These are phyloP conservation scores for Suhomyces kilbournensis DNA, from an alignment of 805 yeast genomes.

Conservation along the genomic window DNA sequence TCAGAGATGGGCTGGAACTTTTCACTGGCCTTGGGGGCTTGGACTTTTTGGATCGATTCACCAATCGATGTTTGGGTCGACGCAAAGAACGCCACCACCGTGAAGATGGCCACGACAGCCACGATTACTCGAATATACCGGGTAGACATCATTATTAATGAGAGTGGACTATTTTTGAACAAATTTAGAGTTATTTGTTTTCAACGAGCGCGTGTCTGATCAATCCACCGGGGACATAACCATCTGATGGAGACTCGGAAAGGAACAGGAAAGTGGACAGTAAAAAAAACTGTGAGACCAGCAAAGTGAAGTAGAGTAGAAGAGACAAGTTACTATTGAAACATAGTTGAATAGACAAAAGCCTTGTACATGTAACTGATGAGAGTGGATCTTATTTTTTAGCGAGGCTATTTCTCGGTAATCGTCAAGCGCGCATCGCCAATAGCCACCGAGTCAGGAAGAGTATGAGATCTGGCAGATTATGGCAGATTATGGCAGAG, in stretches of 20 bases:
- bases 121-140: conserved; percentile 53
- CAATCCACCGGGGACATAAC: background rate
- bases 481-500: too few species aligned
- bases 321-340: too few species aligned
- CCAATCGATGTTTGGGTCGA: conserved; percentile 40
- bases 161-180: background rate
- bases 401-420: too few species aligned
- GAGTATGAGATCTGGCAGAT: too few species aligned
- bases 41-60: conserved; percentile 29
- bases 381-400: too few species aligned
- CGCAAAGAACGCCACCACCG: conserved; percentile 49
- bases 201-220: conserved; percentile 1
- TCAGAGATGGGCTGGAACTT: conserved; percentile 17
- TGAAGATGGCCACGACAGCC: conserved; percentile 49
- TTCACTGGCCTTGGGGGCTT: conserved; percentile 24
- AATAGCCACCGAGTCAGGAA: too few species aligned
- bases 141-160: conserved; percentile 31
- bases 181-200: background rate
- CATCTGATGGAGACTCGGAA: background rate
- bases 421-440: too few species aligned
- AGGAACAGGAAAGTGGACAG: too few species aligned
- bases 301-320: too few species aligned
- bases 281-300: too few species aligned
- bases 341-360: too few species aligned
- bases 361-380: too few species aligned